Percentiles rank a stretch among this genome's conserved stretches.
These are phyloP conservation scores for Ustilago xerochloae DNA, from an alignment of 1,284 basidiomycete genomes.

Conservation along the genomic window DNA sequence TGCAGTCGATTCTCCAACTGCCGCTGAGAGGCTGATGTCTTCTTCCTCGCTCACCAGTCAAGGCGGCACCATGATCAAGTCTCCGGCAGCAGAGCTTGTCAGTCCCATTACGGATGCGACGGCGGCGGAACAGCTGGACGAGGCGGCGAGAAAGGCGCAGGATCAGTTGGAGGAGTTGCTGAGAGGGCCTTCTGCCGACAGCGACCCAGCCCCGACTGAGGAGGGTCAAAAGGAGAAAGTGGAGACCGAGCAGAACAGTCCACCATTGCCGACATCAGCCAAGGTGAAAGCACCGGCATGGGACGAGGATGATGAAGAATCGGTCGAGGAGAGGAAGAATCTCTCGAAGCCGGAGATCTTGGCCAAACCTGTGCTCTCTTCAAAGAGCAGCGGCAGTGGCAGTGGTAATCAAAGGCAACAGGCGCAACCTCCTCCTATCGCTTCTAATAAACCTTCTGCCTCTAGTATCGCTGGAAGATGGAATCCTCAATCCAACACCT, in stretches of 20 bases:
- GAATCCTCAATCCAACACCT: neutral
- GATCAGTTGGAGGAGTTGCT: slow-evolving; percentile 44
- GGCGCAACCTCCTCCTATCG: neutral
- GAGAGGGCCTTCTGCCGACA: slow-evolving; percentile 14
- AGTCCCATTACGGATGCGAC: slow-evolving; percentile 31
- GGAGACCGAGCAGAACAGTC: neutral
- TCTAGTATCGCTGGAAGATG: neutral
- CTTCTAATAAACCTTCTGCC: neutral
- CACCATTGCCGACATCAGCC: neutral
- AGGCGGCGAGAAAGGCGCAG: slow-evolving; percentile 33
- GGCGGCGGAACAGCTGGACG: slow-evolving; percentile 36
- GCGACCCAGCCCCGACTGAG: neutral
- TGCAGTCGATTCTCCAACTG: slow-evolving; percentile 32
- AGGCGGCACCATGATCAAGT: slow-evolving; percentile 3
- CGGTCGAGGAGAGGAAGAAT: slow-evolving; percentile 36
- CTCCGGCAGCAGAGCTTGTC: slow-evolving; percentile 6
- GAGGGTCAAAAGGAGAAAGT: neutral
- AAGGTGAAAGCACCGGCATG: slow-evolving; percentile 48
- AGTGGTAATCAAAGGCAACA: too few relatives aligned
- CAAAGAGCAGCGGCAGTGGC: neutral
- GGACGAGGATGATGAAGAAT: slow-evolving; percentile 56
- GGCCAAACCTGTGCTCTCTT: neutral
- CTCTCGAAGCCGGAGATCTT: slow-evolving; percentile 31
- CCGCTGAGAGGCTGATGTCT: slow-evolving; percentile 21
- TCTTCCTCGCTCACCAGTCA: slow-evolving; percentile 4